Percentiles rank a stretch among this genome's conserved stretches.
phyloP scores from a whole-genome alignment of 2,329 filamentous ascomycete species.

The Arthrobotrys sinensis region DNA sequence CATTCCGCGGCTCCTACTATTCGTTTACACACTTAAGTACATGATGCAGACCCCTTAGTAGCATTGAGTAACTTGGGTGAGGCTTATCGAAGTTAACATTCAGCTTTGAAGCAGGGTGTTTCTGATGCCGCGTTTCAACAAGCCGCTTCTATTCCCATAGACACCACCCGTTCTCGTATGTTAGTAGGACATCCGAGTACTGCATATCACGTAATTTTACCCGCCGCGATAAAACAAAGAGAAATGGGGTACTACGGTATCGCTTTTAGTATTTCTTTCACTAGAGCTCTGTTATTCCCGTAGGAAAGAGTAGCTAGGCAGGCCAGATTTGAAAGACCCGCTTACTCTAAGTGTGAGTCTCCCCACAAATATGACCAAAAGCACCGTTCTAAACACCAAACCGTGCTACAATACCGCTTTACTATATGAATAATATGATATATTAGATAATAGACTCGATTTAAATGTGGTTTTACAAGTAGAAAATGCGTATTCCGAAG shows the following conservation, averaged over 20 bases:
- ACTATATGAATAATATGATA: neutral
- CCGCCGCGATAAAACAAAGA: no score
- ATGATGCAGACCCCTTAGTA: no score
- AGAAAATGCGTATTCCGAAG: neutral
- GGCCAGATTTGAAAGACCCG: neutral
- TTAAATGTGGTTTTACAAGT: neutral
- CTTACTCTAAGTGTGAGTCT: neutral
- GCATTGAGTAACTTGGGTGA: neutral
- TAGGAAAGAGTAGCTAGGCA: neutral
- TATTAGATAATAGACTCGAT: neutral
- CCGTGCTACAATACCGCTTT: neutral
- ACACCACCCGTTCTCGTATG: no score
- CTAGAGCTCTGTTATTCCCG: neutral
- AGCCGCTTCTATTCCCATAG: neutral
- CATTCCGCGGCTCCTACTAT: no score
- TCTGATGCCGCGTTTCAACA: neutral
- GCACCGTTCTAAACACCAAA: neutral
- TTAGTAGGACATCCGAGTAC: neutral
- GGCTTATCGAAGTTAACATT: neutral
- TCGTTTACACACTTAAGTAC: no score
- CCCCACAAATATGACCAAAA: neutral
- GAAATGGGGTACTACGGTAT: no score
- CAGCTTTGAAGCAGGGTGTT: no score
- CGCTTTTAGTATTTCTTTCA: no score
- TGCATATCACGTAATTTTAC: no score